Percentiles rank a stretch among this genome's conserved stretches.
Evolutionary conservation across 106 monocot species (phyloP).

Genomic region (Platanthera zijinensis): DNA sequence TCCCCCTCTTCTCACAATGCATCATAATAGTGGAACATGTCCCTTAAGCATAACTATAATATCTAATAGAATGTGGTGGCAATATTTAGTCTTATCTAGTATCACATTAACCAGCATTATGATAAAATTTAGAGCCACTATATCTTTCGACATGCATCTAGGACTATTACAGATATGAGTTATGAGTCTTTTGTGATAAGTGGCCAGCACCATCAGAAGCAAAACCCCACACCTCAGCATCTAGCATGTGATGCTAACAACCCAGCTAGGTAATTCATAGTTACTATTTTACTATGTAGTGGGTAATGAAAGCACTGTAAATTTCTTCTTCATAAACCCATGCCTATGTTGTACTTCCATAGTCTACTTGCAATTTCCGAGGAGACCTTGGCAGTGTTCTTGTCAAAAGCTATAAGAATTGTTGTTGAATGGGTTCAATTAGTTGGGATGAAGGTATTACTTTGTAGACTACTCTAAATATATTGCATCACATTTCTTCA

Average conservation of each 20-base stretch:
- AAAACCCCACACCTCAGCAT: slow-evolving; percentile 46
- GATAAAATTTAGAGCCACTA: too few species aligned
- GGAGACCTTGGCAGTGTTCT: slow-evolving; percentile 30
- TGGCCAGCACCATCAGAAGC: slow-evolving; percentile 63
- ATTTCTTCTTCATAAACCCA: too few species aligned
- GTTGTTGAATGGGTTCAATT: slow-evolving; percentile 79
- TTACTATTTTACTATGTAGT: neutral
- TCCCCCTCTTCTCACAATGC: too few species aligned
- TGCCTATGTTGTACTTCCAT: neutral
- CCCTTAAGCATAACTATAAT: too few species aligned
- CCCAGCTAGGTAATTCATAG: slow-evolving; percentile 68
- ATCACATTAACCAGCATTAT: too few species aligned
- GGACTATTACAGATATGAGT: slow-evolving; percentile 65
- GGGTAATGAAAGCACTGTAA: neutral
- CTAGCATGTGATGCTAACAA: slow-evolving; percentile 78
- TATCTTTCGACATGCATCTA: slow-evolving; percentile 31
- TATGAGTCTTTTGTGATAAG: slow-evolving; percentile 90
- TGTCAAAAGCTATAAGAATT: slow-evolving; percentile 71
- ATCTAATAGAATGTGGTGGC: too few species aligned
- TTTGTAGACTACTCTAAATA: neutral
- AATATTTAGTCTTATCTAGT: too few species aligned
- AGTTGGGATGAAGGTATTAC: slow-evolving; percentile 50
- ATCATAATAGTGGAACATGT: too few species aligned
- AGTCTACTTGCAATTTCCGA: too few species aligned
- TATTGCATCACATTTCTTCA: neutral